Evolutionary conservation across 2,329 filamentous ascomycete species (phyloP), one percentile per base, ranked within the genome.

Genomic region (Penicillium sp.): DNA sequence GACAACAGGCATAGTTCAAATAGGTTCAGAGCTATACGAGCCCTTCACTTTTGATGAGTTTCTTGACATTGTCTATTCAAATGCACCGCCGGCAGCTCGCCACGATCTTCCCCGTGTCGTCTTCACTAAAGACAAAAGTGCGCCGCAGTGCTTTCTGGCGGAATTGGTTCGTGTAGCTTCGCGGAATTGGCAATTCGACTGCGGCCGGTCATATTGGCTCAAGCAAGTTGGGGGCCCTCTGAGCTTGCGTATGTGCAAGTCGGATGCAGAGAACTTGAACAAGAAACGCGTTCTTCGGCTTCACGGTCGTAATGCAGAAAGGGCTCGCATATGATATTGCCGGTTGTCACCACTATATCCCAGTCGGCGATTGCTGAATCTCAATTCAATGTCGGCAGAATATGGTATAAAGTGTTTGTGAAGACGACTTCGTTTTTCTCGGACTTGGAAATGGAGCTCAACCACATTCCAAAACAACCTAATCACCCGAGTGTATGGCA

Each of bases 161-260:
- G 58, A 61, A 30, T 41, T 61, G 31, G 56, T 61, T n/a, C 54
- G 50, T 31, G 57, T 59, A 6, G 54, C 51, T 9, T 57, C 55
- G 9, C 51, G 58, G 1, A 55, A 60, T 34, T 61, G 58, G 58
- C 4, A 51, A 6, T 61, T 61, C 38, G 55, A 61, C 33, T 61
- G 58, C 32, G 52, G 58, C 7, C 44, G 54, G 22, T 60, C 57
- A 6, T 60, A 59, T 33, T 61, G 58, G 58, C 31, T 61, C 28
- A 57, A 53, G 18, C 54, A 59, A 23, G 42, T 59, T 3, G 45
- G 52, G 4, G 58, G 58, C 0, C 55, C 57, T 4, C 44, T 61
- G 38, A 59, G 50, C 38, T 42, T 61, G 8, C 41, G 45, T 8
- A 42, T 42, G 11, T 56, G 55, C 32, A 53, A 50, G 30, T 39